These are phyloP conservation scores for Rhizomucor pusillus DNA, from an alignment of 371 early-diverging fungal genomes.

Conservation along the genomic window DNA sequence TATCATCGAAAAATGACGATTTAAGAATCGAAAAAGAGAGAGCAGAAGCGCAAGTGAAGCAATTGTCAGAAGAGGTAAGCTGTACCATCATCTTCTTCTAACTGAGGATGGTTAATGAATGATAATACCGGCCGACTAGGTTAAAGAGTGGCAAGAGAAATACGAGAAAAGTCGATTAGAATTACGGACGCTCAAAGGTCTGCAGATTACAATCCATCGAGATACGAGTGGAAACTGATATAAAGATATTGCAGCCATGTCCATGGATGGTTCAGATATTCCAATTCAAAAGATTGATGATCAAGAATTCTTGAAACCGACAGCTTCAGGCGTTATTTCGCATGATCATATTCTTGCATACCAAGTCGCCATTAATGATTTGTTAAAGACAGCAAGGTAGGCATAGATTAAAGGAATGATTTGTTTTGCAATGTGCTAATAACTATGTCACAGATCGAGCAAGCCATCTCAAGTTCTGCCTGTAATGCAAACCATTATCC, in stretches of 20 bases:
- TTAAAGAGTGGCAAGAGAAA: constrained; percentile 46
- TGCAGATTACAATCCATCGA: background rate
- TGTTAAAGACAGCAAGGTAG: constrained; percentile 69
- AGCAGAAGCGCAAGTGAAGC: constrained; percentile 23
- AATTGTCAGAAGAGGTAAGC: constrained; percentile 32
- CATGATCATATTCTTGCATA: constrained; percentile 66
- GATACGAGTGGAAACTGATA: constrained; percentile 1
- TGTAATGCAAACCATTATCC: constrained; percentile 81
- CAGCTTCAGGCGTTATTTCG: constrained; percentile 65
- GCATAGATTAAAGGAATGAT: background rate
- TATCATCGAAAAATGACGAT: constrained; percentile 64
- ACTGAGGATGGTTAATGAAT: background rate
- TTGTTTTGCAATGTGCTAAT: background rate
- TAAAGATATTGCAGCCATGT: background rate
- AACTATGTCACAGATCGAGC: constrained; percentile 43
- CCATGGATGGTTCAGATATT: constrained; percentile 27
- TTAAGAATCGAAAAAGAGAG: constrained; percentile 47
- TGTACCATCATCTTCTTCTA: background rate
- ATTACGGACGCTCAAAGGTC: constrained; percentile 48
- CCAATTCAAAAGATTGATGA: constrained; percentile 32
- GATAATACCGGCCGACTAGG: constrained; percentile 9
- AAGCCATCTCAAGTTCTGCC: constrained; percentile 70
- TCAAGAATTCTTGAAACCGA: constrained; percentile 39
- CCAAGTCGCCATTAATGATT: constrained; percentile 79
- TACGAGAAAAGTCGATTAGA: constrained; percentile 46